These are phyloP conservation scores for Chlamydomonas reinhardtii DNA, from an alignment of 163 green algal species.

Conservation along the genomic window DNA sequence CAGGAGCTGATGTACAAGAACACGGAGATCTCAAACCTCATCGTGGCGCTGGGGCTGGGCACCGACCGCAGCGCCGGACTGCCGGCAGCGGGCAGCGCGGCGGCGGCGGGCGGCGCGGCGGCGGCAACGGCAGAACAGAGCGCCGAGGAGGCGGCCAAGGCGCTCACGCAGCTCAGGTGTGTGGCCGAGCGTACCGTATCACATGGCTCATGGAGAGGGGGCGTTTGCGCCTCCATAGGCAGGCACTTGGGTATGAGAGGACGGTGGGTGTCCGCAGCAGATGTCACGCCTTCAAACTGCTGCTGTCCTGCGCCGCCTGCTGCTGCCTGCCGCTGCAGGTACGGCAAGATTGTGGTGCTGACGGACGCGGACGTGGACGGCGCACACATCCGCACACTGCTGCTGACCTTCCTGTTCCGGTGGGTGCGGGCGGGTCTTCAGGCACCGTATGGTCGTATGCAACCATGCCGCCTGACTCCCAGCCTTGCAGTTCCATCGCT, in stretches of 20 bases:
- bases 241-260: too few relatives aligned
- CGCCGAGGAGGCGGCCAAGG: constrained; percentile 28
- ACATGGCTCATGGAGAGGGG: too few relatives aligned
- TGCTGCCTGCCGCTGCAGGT: constrained; percentile 56
- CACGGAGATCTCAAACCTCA: constrained; percentile 94
- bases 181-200: too few relatives aligned
- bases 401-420: constrained; percentile 99
- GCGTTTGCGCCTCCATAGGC: too few relatives aligned
- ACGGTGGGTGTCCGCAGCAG: too few relatives aligned
- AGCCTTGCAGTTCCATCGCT: too few relatives aligned
- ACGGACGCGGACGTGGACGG: constrained; percentile 99
- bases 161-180: constrained; percentile 52
- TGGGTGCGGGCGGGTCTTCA: constrained; percentile 43
- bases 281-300: too few relatives aligned
- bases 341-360: constrained; percentile 96
- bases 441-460: too few relatives aligned
- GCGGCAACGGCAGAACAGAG: not conserved
- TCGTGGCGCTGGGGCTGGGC: constrained; percentile 92
- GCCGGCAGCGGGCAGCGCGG: not conserved
- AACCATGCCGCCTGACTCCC: too few relatives aligned
- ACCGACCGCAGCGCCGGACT: not conserved
- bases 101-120: constrained; percentile 4
- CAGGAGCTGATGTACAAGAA: constrained; percentile 91
- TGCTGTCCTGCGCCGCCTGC: too few relatives aligned
- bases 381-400: constrained; percentile 97